Percentiles rank a stretch among this genome's conserved stretches.
phyloP scores from a whole-genome alignment of 2,329 filamentous ascomycete species.

The Madurella fahalii region DNA sequence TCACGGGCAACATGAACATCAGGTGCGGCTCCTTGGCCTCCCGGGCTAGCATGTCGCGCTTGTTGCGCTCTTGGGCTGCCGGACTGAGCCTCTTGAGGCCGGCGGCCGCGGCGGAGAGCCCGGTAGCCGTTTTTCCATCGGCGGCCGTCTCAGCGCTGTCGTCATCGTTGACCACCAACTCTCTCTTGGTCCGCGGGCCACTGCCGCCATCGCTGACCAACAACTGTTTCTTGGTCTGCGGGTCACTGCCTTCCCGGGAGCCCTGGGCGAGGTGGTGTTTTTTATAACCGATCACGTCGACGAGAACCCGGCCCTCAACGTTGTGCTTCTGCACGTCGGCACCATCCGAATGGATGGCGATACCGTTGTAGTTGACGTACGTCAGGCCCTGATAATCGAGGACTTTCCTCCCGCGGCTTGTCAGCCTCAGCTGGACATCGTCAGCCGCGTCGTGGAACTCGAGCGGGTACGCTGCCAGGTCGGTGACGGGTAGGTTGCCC shows the following conservation, averaged over 20 bases:
- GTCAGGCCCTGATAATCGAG: constrained; percentile 40
- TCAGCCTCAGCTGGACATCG: constrained; percentile 29
- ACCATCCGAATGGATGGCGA: constrained; percentile 31
- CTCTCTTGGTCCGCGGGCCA: constrained; percentile 29
- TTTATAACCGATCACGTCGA: constrained; percentile 41
- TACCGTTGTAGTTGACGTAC: constrained; percentile 41
- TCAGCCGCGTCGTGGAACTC: constrained; percentile 31
- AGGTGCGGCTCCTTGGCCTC: constrained; percentile 33
- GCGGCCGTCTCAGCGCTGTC: constrained; percentile 2
- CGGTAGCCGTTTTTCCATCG: not conserved
- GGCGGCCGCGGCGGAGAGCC: not conserved
- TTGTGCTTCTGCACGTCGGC: constrained; percentile 31
- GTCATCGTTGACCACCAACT: constrained; percentile 10
- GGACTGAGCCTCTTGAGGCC: constrained; percentile 29
- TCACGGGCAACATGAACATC: constrained; percentile 38
- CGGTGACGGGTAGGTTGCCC: constrained; percentile 40
- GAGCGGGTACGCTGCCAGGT: constrained; percentile 38
- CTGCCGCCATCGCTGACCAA: constrained; percentile 18
- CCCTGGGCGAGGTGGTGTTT: constrained; percentile 38
- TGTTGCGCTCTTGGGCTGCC: constrained; percentile 37
- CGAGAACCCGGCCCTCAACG: constrained; percentile 38
- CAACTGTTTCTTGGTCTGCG: constrained; percentile 26
- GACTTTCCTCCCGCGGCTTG: constrained; percentile 36
- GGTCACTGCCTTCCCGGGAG: constrained; percentile 34
- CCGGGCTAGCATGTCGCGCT: constrained; percentile 35